Percentiles rank a stretch among this genome's conserved stretches.
Conservation (phyloP, 441 rosid genomes). For the Eruca vesicaria region DNA sequence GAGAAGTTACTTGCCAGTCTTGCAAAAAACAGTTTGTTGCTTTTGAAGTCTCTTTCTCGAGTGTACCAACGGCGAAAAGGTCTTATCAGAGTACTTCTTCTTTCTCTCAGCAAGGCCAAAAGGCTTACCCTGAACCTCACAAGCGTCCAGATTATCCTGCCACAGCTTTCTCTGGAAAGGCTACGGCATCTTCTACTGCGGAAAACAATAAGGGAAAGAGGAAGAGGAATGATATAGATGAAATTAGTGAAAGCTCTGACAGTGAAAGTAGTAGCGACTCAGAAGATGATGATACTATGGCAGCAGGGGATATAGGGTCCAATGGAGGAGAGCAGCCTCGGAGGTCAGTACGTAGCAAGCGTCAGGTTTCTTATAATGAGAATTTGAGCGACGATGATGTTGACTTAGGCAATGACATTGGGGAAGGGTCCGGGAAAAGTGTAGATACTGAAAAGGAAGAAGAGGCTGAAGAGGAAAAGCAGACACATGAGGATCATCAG, state of each 20-base stretch:
- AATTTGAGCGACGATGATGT: background rate
- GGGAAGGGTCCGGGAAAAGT: background rate
- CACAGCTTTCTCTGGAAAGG: conserved; percentile 33
- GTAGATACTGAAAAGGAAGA: background rate
- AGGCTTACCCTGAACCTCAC: conserved; percentile 41
- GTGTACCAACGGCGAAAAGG: conserved; percentile 31
- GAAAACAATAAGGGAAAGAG: conserved; percentile 48
- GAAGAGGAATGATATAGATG: conserved; percentile 46
- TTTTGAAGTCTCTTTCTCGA: conserved; percentile 36
- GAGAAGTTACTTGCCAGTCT: conserved; percentile 45
- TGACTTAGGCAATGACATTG: background rate
- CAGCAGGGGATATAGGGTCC: background rate
- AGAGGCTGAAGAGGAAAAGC: background rate
- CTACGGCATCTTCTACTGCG: conserved; percentile 32
- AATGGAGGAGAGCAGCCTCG: background rate
- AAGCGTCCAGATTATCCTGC: conserved; percentile 36
- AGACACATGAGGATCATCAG: background rate
- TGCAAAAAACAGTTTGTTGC: conserved; percentile 64
- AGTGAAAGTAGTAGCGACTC: conserved; percentile 51
- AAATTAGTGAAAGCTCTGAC: conserved; percentile 64
- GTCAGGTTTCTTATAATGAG: background rate
- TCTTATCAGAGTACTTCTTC: conserved; percentile 37
- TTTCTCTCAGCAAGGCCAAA: conserved; percentile 36
- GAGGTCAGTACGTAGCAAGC: background rate
- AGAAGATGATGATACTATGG: conserved; percentile 30